Evolutionary conservation across 2,329 filamentous ascomycete genomes (phyloP).

Genomic region (Dactylella cylindrospora): DNA sequence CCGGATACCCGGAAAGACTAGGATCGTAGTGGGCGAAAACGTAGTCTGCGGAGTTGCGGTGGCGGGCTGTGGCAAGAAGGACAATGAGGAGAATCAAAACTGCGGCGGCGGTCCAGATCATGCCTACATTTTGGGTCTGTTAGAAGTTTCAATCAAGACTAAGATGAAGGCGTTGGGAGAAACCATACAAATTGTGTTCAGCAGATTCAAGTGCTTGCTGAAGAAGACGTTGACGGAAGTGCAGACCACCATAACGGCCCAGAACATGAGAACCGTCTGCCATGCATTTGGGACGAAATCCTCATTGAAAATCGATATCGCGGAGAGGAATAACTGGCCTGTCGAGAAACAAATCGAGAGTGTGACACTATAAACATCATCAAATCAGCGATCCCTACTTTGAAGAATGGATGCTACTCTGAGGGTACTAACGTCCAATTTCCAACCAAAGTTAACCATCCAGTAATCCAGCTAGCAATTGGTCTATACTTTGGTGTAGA

Average conservation of each 20-base stretch:
- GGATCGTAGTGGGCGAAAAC: slow-evolving; percentile 71
- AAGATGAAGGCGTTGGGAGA: neutral
- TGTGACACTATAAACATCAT: slow-evolving; percentile 50
- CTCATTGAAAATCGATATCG: slow-evolving; percentile 70
- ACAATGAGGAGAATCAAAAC: slow-evolving; percentile 60
- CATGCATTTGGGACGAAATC: slow-evolving; percentile 67
- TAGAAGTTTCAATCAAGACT: neutral
- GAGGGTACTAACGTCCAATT: slow-evolving; percentile 63
- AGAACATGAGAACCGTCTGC: slow-evolving; percentile 72
- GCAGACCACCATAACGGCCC: slow-evolving; percentile 68
- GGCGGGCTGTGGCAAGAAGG: slow-evolving; percentile 63
- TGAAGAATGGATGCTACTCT: neutral
- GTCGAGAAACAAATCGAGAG: slow-evolving; percentile 71
- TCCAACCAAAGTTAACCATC: slow-evolving; percentile 71
- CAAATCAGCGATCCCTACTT: neutral
- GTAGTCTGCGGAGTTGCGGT: slow-evolving; percentile 62
- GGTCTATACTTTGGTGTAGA: slow-evolving; percentile 66
- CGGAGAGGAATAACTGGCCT: slow-evolving; percentile 66
- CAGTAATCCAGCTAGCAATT: slow-evolving; percentile 68
- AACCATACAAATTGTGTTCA: slow-evolving; percentile 72
- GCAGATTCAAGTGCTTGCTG: slow-evolving; percentile 64
- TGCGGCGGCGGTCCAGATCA: slow-evolving; percentile 63
- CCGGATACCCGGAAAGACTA: slow-evolving; percentile 65
- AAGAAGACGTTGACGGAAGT: slow-evolving; percentile 67
- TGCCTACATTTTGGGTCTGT: slow-evolving; percentile 1